Percentiles rank a stretch among this genome's conserved stretches.
Evolutionary conservation across 2,329 filamentous ascomycete genomes (phyloP).

Genomic region (Xylaria digitata): DNA sequence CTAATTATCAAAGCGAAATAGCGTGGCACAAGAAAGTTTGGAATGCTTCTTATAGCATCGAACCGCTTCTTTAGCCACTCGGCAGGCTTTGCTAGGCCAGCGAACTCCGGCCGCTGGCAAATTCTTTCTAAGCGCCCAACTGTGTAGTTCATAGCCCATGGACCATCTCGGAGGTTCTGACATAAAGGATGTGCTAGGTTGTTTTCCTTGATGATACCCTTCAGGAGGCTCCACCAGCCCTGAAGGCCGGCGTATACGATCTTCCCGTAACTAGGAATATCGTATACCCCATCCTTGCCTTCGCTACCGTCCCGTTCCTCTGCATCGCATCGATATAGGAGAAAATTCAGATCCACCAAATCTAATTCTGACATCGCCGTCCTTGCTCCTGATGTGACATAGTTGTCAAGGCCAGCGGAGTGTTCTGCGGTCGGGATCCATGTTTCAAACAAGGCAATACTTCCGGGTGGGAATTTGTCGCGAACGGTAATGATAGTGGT

Average conservation of each 20-base stretch:
- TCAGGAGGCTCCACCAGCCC: constrained; percentile 95
- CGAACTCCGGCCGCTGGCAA: constrained; percentile 70
- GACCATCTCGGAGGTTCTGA: constrained; percentile 88
- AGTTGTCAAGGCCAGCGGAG: constrained; percentile 83
- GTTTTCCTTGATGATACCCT: constrained; percentile 86
- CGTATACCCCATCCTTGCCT: constrained; percentile 87
- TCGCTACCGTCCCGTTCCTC: constrained; percentile 84
- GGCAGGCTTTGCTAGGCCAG: constrained; percentile 72
- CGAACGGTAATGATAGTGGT: constrained; percentile 84
- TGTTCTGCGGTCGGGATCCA: constrained; percentile 93
- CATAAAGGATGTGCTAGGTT: constrained; percentile 93
- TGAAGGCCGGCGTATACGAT: constrained; percentile 97
- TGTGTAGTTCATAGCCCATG: constrained; percentile 93
- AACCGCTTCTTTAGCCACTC: constrained; percentile 87
- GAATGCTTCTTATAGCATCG: constrained; percentile 84
- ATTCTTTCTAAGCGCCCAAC: constrained; percentile 80
- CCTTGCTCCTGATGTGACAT: constrained; percentile 83
- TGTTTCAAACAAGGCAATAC: constrained; percentile 94
- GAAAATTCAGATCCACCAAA: constrained; percentile 87
- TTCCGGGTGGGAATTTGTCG: constrained; percentile 89
- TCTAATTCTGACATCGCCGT: constrained; percentile 80
- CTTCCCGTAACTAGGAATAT: constrained; percentile 83
- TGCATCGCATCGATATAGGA: constrained; percentile 90
- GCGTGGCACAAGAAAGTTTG: constrained; percentile 88
- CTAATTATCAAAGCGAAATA: constrained; percentile 93